Percentiles rank a stretch among this genome's conserved stretches.
phyloP scores from a whole-genome alignment of 768 basidiomycete genomes.

The Pholiota molesta region DNA sequence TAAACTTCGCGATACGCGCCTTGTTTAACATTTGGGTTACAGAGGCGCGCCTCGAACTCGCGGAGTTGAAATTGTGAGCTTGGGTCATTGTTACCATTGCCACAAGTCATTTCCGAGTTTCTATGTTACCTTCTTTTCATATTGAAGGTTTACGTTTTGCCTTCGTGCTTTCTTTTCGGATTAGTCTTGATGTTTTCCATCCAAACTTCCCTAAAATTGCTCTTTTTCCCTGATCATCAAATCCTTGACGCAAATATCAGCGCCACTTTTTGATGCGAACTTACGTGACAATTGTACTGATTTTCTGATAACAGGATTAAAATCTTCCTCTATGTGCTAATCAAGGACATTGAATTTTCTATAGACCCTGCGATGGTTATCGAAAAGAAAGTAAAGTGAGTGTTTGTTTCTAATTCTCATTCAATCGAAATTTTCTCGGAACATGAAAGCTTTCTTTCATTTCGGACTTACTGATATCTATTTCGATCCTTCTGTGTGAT shows the following conservation, averaged over 20 bases:
- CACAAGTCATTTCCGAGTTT: not conserved
- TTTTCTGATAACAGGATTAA: conserved; percentile 52
- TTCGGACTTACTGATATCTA: conserved; percentile 3
- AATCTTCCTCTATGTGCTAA: conserved; percentile 58
- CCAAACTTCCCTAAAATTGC: conserved; percentile 21
- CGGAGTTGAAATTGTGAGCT: not conserved
- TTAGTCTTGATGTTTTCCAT: conserved; percentile 29
- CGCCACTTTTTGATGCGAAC: conserved; percentile 6
- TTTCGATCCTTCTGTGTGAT: conserved; percentile 5
- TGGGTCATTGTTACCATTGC: not conserved
- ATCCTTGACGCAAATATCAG: not conserved
- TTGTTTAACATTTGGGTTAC: not conserved
- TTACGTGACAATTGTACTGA: conserved; percentile 6
- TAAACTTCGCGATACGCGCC: not conserved
- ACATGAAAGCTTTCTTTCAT: conserved; percentile 4
- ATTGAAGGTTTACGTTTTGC: conserved; percentile 11
- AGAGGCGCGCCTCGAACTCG: not conserved
- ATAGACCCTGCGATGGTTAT: conserved; percentile 54
- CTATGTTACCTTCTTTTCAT: conserved; percentile 1
- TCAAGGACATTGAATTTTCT: conserved; percentile 59
- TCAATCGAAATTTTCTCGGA: conserved; percentile 7
- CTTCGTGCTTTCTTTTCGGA: conserved; percentile 13
- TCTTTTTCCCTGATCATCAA: conserved; percentile 15
- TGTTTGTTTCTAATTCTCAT: conserved; percentile 22
- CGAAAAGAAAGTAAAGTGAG: conserved; percentile 68